phyloP scores from a whole-genome alignment of 2,329 filamentous ascomycete species.

The Apiospora phragmitis region DNA sequence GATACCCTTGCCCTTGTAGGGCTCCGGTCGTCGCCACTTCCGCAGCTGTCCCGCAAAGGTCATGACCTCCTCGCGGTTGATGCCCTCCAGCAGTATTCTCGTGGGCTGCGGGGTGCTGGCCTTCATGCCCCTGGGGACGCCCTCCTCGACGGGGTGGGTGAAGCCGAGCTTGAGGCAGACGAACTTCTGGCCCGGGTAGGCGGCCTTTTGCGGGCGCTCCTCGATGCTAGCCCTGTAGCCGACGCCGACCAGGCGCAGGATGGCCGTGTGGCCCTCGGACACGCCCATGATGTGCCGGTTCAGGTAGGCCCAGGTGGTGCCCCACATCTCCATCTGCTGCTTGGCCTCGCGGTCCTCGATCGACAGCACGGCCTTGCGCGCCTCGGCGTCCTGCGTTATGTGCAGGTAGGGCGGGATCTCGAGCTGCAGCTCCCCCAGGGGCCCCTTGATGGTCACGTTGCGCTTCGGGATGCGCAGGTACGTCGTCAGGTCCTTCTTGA shows the following conservation, averaged over 20 bases:
- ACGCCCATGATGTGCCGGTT: constrained; percentile 91
- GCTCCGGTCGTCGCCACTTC: constrained; percentile 87
- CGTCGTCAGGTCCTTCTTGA: constrained; percentile 55
- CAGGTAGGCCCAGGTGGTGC: constrained; percentile 82
- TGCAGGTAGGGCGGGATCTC: constrained; percentile 77
- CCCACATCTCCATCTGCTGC: constrained; percentile 94
- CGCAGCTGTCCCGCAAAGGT: constrained; percentile 88
- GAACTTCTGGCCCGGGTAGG: constrained; percentile 82
- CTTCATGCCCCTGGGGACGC: constrained; percentile 77
- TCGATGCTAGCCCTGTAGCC: constrained; percentile 92
- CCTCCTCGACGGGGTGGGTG: constrained; percentile 91
- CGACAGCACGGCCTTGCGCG: constrained; percentile 65
- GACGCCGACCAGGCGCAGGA: constrained; percentile 90
- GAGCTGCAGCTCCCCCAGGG: constrained; percentile 76
- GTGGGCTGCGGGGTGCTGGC: constrained; percentile 90
- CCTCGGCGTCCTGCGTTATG: constrained; percentile 65
- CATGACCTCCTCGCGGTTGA: constrained; percentile 83
- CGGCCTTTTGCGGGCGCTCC: constrained; percentile 67
- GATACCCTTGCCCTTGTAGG: constrained; percentile 99
- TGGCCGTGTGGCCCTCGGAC: constrained; percentile 92
- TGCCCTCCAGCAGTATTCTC: constrained; percentile 84
- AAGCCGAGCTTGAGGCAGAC: constrained; percentile 94
- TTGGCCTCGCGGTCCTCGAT: constrained; percentile 68
- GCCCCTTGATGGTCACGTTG: constrained; percentile 76
- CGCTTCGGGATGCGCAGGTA: constrained; percentile 63